Conservation (phyloP, 108 stramenopile genomes). For the Pseudonitzschia multistriata region DNA sequence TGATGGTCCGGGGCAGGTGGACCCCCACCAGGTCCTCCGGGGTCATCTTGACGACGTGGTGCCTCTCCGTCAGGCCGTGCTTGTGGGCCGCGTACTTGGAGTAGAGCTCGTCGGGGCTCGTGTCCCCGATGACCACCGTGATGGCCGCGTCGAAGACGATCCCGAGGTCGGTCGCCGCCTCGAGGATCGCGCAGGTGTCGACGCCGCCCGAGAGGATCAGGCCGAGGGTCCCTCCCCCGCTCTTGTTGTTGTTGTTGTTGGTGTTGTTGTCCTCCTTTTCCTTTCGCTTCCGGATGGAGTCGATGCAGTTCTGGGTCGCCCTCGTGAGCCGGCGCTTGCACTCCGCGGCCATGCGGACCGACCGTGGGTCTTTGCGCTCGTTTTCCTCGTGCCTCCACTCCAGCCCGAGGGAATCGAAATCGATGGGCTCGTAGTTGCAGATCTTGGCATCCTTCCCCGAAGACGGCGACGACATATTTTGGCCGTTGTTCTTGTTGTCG, state of each 20-base stretch:
- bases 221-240: neutral
- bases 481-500: no score
- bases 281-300: neutral
- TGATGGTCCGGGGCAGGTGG: slow-evolving; percentile 36
- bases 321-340: neutral
- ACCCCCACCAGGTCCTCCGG: slow-evolving; percentile 37
- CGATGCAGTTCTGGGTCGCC: slow-evolving; percentile 1
- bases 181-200: slow-evolving; percentile 57
- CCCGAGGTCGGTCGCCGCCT: slow-evolving; percentile 31
- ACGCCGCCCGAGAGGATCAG: slow-evolving; percentile 50
- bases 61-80: slow-evolving; percentile 21
- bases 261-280: neutral
- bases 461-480: no score
- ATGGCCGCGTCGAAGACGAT: slow-evolving; percentile 40
- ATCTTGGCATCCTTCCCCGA: neutral
- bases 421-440: slow-evolving; percentile 5
- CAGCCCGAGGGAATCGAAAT: slow-evolving; percentile 4
- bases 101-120: slow-evolving; percentile 42
- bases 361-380: neutral
- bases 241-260: no score
- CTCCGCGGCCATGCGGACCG: slow-evolving; percentile 9
- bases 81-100: slow-evolving; percentile 36
- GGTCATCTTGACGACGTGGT: slow-evolving; percentile 35
- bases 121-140: slow-evolving; percentile 44
- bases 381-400: slow-evolving; percentile 14